Base-by-base conservation (phyloP, 345 rosid species). In the Aethionema arabicum region DNA sequence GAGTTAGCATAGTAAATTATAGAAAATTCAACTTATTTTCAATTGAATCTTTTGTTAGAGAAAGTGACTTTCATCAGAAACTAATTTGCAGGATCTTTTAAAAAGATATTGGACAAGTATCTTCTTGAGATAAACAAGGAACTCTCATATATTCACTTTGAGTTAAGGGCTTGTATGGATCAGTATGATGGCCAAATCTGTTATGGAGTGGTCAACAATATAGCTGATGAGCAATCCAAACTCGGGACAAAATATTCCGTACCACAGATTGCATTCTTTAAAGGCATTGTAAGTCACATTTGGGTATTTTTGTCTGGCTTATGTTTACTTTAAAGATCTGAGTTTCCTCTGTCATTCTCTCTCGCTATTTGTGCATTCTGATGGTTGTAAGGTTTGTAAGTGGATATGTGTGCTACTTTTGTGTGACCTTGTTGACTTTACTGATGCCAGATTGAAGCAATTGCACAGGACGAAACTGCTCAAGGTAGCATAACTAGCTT, bases 91-190 rank as follows among this genome's bases (percentile, higher is more conserved):
- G 98, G 76, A 70, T 31, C 59, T 70, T 65, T 72, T 42, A 74
- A 65, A 43, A 70, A 60, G 52, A 71, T 79, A 14, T 85, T 89
- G 53, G 85, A 81, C 59, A 82, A 81, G 59, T 90, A 68, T 67
- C 89, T 90, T 38, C 80, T 85, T 42, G 85, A 76, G 81, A 90
- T 89, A 59, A 92, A 92, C 70, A 87, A 80, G 86, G 93, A 85
- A 55, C 89, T 92, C 39, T 85, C 95, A 0, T 78, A 66, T 48
- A 81, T 83, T 50, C 85, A 90, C 52, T 83, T 86, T 70, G 99
- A 90, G 80, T 53, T 93, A 73, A 76, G 91, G 47, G 84, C 82
- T 13, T 90, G 96, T 65, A 79, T 83, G 63, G 77, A 90, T 65
- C 99, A 90, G 67, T 78, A 85, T 56, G 84, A 83, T 54, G 96